Evolutionary conservation across 1,284 basidiomycete species (phyloP).

Genomic region (Rhodotorula sp.): DNA sequence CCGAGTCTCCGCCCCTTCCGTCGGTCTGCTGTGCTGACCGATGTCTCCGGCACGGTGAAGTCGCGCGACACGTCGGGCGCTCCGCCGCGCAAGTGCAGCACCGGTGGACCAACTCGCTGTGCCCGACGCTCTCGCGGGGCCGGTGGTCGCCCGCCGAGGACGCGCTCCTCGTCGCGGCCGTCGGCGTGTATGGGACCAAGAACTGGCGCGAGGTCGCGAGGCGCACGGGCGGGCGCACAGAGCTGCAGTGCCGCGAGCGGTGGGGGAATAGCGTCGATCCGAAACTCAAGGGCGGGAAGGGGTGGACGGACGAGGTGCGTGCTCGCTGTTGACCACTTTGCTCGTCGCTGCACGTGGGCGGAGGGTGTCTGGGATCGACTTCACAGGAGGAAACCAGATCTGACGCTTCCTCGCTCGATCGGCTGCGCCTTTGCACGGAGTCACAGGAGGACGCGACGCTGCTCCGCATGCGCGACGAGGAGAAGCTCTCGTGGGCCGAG

Average conservation of each 20-base stretch:
- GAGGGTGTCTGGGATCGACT: background rate
- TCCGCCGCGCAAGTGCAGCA: conserved; percentile 26
- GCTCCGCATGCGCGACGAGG: conserved; percentile 25
- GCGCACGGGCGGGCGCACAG: conserved; percentile 67
- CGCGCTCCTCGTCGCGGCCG: conserved; percentile 65
- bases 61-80: conserved; percentile 1
- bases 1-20: background rate
- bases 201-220: conserved; percentile 73
- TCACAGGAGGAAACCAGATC: no score
- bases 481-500: conserved; percentile 35
- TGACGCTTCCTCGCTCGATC: background rate
- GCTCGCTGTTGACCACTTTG: no score
- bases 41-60: background rate
- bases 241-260: conserved; percentile 73
- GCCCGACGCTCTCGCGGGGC: conserved; percentile 34
- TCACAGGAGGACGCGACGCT: conserved; percentile 36
- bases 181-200: conserved; percentile 63
- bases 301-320: conserved; percentile 42
- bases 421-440: background rate
- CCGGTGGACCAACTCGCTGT: conserved; percentile 39
- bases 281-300: conserved; percentile 8
- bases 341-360: background rate
- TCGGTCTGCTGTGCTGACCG: conserved; percentile 14
- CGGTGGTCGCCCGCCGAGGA: conserved; percentile 70
- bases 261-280: conserved; percentile 65